Conservation (phyloP, 306 rosid genomes). For the Prunus armeniaca region DNA sequence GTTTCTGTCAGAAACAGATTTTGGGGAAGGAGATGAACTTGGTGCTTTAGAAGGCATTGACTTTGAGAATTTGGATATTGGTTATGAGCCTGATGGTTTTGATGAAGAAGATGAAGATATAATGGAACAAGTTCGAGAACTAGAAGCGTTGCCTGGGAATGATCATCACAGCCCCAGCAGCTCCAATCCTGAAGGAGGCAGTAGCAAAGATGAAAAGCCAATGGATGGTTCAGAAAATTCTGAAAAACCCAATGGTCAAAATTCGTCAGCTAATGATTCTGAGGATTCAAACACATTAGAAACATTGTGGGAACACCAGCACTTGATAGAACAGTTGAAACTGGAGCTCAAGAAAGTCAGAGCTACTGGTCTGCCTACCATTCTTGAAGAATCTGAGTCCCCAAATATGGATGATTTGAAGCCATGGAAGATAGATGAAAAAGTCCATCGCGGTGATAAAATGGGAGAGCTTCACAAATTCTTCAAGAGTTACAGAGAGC, state of each 20-base stretch:
- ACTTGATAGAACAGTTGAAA: conserved; percentile 78
- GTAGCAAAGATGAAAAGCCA: conserved; percentile 10
- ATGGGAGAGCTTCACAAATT: conserved; percentile 75
- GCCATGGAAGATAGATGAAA: conserved; percentile 97
- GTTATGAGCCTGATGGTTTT: conserved; percentile 58
- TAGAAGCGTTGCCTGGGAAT: conserved; percentile 32
- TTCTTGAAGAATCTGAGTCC: conserved; percentile 83
- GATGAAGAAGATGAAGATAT: conserved; percentile 52
- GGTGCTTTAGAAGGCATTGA: conserved; percentile 26
- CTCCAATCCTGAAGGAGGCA: conserved; percentile 4
- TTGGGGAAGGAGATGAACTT: conserved; percentile 26
- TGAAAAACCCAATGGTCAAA: conserved; percentile 18
- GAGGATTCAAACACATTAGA: conserved; percentile 70
- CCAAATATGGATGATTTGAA: conserved; percentile 82
- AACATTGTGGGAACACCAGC: conserved; percentile 89
- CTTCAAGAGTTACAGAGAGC: conserved; percentile 75
- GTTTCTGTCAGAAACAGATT: conserved; percentile 52
- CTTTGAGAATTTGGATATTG: conserved; percentile 27
- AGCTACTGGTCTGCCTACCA: conserved; percentile 83
- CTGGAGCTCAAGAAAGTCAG: conserved; percentile 84
- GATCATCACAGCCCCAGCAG: neutral
- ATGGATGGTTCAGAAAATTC: conserved; percentile 3
- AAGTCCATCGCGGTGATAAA: conserved; percentile 41
- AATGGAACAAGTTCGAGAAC: conserved; percentile 37
- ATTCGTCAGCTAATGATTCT: conserved; percentile 18